A percentile compares a stretch with the other conserved stretches of the same genome.
Conservation (phyloP, 257 asterid species). For the Avicennia marina region DNA sequence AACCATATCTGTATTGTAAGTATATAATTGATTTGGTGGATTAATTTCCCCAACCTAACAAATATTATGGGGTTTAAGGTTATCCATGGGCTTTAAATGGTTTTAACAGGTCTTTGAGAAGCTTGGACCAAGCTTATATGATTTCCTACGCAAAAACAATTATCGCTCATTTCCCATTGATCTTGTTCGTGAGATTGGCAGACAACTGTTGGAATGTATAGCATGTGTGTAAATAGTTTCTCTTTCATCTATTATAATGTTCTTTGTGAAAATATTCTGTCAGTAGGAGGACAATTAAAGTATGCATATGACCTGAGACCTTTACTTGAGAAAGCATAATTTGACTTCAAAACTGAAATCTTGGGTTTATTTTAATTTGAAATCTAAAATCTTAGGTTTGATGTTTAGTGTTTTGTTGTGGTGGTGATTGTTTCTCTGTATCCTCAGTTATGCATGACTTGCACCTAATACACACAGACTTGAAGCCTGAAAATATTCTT, state of each 20-base stretch:
- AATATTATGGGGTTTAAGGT: constrained; percentile 58
- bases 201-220: constrained; percentile 98
- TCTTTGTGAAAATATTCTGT: constrained; percentile 9
- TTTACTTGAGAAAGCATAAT: too few species aligned
- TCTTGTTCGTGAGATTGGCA: constrained; percentile 97
- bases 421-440: constrained; percentile 20
- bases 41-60: constrained; percentile 61
- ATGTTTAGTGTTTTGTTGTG: not conserved
- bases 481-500: constrained; percentile 96
- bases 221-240: constrained; percentile 96
- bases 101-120: constrained; percentile 97
- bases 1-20: constrained; percentile 99
- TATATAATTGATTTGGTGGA: constrained; percentile 71
- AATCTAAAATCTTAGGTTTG: not conserved
- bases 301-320: not conserved
- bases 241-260: constrained; percentile 21
- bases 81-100: constrained; percentile 71
- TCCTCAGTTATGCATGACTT: constrained; percentile 91
- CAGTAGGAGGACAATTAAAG: not conserved
- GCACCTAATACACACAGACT: constrained; percentile 83
- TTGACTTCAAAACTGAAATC: not conserved
- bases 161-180: constrained; percentile 98
- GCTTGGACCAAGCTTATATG: constrained; percentile 99
- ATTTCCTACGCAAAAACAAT: constrained; percentile 98
- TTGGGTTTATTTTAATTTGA: too few species aligned